A percentile compares a stretch with the other conserved stretches of the same genome.
Conservation (phyloP, 164 flowering plant genomes). For the Annona cherimola region DNA sequence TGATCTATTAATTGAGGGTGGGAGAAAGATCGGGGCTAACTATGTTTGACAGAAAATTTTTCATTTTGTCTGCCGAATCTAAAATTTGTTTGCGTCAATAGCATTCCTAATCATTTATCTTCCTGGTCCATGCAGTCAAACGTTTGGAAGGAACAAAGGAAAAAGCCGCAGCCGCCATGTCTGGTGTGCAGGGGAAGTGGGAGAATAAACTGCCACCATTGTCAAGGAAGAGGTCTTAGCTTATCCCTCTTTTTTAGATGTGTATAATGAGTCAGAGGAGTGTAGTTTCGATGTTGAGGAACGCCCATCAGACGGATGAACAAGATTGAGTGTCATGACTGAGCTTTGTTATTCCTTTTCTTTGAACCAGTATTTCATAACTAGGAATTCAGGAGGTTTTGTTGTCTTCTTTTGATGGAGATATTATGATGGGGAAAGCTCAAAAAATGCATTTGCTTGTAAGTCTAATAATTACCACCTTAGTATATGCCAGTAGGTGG, state of each 20-base stretch:
- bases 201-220: conserved; percentile 53
- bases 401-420: no score
- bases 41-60: not conserved
- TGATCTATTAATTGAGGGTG: not conserved
- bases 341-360: no score
- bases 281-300: no score
- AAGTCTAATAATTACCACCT: no score
- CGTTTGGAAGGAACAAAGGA: conserved; percentile 39
- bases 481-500: no score
- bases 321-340: no score
- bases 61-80: not conserved
- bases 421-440: no score
- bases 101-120: not conserved
- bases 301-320: no score
- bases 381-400: no score
- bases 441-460: no score
- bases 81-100: not conserved
- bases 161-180: conserved; percentile 65
- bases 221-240: conserved; percentile 66
- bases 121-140: conserved; percentile 50
- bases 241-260: conserved; percentile 9
- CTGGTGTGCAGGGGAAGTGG: conserved; percentile 70
- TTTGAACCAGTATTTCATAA: no score
- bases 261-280: no score
- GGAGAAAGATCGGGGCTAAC: not conserved